Evolutionary conservation across 805 yeast genomes (phyloP).

Genomic region (Metschnikowia picachoensis): DNA sequence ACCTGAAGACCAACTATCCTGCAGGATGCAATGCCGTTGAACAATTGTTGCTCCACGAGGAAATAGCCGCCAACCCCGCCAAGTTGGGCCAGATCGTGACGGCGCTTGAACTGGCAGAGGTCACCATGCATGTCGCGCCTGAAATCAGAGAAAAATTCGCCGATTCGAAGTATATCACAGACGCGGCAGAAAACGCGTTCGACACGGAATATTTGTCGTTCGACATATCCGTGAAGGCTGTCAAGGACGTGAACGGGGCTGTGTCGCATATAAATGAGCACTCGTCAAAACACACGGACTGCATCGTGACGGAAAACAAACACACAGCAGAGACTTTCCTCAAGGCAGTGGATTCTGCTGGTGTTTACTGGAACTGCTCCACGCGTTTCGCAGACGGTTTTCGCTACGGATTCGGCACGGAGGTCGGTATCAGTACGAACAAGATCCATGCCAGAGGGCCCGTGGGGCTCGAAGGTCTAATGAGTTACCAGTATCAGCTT

Average conservation of each 20-base stretch:
- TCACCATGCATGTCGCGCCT: conserved; percentile 64
- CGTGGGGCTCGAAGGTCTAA: conserved; percentile 95
- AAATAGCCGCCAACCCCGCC: conserved; percentile 26
- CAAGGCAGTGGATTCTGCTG: conserved; percentile 88
- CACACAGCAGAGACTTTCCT: conserved; percentile 70
- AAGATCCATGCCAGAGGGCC: conserved; percentile 99
- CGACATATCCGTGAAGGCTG: conserved; percentile 72
- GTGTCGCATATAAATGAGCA: conserved; percentile 81
- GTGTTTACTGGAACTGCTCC: conserved; percentile 96
- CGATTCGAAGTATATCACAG: conserved; percentile 32
- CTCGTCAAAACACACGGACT: conserved; percentile 95
- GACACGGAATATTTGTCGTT: conserved; percentile 78
- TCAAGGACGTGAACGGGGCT: conserved; percentile 63
- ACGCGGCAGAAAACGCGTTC: conserved; percentile 65
- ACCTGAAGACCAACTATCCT: conserved; percentile 92
- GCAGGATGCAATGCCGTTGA: conserved; percentile 99
- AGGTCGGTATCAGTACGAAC: conserved; percentile 95
- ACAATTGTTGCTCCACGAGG: conserved; percentile 64
- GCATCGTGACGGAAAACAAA: conserved; percentile 76
- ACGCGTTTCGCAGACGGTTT: conserved; percentile 98
- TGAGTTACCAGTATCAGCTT: conserved; percentile 90
- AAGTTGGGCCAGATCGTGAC: conserved; percentile 24
- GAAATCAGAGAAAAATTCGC: conserved; percentile 37
- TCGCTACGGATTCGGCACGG: conserved; percentile 98
- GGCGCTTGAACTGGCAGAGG: conserved; percentile 57